Evolutionary conservation across 2,329 filamentous ascomycete genomes (phyloP), one percentile per base, ranked within the genome.

Genomic region (Fusarium camptoceras): DNA sequence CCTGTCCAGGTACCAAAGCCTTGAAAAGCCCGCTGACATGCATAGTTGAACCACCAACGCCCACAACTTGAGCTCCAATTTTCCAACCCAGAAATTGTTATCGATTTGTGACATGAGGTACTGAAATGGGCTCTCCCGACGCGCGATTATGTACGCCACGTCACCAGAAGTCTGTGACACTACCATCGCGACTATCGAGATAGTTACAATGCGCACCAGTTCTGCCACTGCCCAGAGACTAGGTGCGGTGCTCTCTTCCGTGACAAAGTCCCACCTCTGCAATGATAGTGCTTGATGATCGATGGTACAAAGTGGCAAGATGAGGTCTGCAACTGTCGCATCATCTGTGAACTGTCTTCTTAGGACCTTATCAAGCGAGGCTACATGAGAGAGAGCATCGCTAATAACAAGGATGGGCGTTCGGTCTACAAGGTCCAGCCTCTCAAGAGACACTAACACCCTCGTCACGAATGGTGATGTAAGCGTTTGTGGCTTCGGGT

Each of bases 111-210:
- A 12, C 18, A 66, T 44, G 6, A 71, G 25, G 0, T 55, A 12
- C 1, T 48, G 25, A 0, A 51, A 53, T 0, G 24, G 49, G 12
- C 16, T 16, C 10, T 31, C 47, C 3, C 63, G 59, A 14, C 55
- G 58, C 8, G 34, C 22, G 8, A 55, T 51, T 15, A 59, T 41
- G n/a, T 66, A 74, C 1, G 63, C 37, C 0, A 49, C 27, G 11
- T 73, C 69, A 1, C 48, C 59, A 12, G 68, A 73, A 0, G 68
- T 63, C 6, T 72, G 73, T 4, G 48, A 46, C 6, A 66, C 62
- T 8, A 68, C 57, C 10, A 60, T 48, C 1, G 57, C 51, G 1
- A 67, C 12, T 3, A 72, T 9, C 11, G 54, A 65, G 6, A 74
- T 48, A 3, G 39, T 24, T 0, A 60, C 64, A 6, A 63, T 31